Conservation (phyloP, 106 monocot genomes). For the Dioscorea dumetorum region DNA sequence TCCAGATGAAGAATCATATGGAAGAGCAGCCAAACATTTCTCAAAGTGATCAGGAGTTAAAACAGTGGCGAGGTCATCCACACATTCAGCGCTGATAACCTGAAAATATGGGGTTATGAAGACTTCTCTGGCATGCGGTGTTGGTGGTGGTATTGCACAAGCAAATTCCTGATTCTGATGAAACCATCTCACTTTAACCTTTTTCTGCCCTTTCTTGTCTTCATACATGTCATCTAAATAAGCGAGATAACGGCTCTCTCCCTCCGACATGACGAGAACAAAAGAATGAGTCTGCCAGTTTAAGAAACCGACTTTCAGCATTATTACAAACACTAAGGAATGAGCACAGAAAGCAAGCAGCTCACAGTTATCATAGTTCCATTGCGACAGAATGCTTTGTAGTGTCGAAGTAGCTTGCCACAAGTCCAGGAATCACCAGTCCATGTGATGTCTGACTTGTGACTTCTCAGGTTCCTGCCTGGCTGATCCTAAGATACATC, state of each 20-base stretch:
- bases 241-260: slow-evolving; percentile 73
- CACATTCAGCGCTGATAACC: slow-evolving; percentile 93
- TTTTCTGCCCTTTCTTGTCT: slow-evolving; percentile 94
- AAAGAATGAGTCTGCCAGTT: slow-evolving; percentile 72
- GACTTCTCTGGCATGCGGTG: slow-evolving; percentile 79
- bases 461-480: slow-evolving; percentile 19
- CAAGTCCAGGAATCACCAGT: slow-evolving; percentile 68
- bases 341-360: slow-evolving; percentile 1
- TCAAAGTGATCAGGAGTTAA: slow-evolving; percentile 84
- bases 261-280: slow-evolving; percentile 85
- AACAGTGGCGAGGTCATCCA: slow-evolving; percentile 80
- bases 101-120: slow-evolving; percentile 86
- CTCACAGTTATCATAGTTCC: slow-evolving; percentile 65
- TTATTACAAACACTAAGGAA: slow-evolving; percentile 2
- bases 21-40: slow-evolving; percentile 46
- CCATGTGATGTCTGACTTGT: slow-evolving; percentile 63
- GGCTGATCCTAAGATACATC: slow-evolving; percentile 36
- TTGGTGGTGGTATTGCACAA: slow-evolving; percentile 67
- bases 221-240: slow-evolving; percentile 99
- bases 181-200: slow-evolving; percentile 96
- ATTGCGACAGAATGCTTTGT: slow-evolving; percentile 69
- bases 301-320: background rate
- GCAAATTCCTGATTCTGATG: slow-evolving; percentile 82
- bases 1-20: slow-evolving; percentile 31
- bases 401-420: slow-evolving; percentile 78